A percentile compares a stretch with the other conserved stretches of the same genome.
Evolutionary conservation across 345 rosid species (phyloP).

Genomic region (Gossypium stocksii): DNA sequence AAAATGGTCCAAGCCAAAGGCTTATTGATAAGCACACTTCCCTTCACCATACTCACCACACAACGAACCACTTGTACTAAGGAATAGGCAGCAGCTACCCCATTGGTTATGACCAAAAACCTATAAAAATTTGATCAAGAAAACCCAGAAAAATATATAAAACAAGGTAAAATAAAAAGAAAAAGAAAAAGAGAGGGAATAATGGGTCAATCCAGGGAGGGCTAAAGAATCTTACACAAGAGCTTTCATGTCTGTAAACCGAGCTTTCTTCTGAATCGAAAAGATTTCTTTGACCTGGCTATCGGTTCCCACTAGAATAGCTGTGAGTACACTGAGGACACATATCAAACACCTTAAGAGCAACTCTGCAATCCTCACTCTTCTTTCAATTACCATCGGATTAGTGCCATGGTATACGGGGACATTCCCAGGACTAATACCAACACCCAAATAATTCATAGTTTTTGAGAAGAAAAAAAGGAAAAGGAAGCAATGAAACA

Average conservation of each 20-base stretch:
- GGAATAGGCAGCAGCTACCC: constrained; percentile 69
- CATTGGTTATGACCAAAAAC: constrained; percentile 73
- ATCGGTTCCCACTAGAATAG: constrained; percentile 68
- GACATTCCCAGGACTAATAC: constrained; percentile 62
- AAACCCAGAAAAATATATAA: not conserved
- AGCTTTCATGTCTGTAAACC: constrained; percentile 86
- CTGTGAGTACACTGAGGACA: constrained; percentile 48
- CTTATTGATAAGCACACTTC: constrained; percentile 60
- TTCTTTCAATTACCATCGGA: constrained; percentile 59
- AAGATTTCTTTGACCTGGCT: constrained; percentile 69
- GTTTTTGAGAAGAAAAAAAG: constrained; percentile 1
- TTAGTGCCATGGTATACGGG: constrained; percentile 45
- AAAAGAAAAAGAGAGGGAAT: not conserved
- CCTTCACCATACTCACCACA: constrained; percentile 51
- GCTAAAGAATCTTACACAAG: constrained; percentile 56
- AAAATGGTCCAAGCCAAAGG: constrained; percentile 84
- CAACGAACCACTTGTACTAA: constrained; percentile 73
- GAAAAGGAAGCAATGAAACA: not conserved
- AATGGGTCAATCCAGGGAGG: not conserved
- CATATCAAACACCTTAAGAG: constrained; percentile 63
- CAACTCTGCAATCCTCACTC: constrained; percentile 67
- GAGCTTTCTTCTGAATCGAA: constrained; percentile 64
- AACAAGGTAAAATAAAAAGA: not conserved
- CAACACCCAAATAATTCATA: constrained; percentile 63
- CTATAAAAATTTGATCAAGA: constrained; percentile 26